These are phyloP conservation scores for Geotrichum candidum DNA, from an alignment of 1,139 yeast genomes.

Conservation along the genomic window DNA sequence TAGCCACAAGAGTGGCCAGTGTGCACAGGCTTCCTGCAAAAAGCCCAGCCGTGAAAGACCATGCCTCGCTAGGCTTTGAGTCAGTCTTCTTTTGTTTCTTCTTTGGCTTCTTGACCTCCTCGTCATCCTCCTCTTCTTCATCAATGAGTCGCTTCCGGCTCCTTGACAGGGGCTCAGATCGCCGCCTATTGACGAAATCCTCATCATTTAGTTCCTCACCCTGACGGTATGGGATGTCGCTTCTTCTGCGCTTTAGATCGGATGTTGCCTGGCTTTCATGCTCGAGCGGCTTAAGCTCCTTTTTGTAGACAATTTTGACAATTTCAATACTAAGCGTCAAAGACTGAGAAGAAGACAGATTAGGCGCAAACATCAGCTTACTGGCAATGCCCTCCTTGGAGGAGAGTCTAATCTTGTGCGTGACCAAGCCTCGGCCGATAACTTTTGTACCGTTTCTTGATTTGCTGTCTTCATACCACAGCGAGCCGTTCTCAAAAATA, in stretches of 20 bases:
- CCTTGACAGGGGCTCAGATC: not conserved
- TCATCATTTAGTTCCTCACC: not conserved
- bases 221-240: not conserved
- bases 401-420: not conserved
- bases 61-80: not conserved
- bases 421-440: not conserved
- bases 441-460: slow-evolving; percentile 22
- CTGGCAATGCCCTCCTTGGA: not conserved
- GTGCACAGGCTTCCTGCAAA: slow-evolving; percentile 8
- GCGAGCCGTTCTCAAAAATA: slow-evolving; percentile 12
- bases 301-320: not conserved
- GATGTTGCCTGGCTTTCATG: not conserved
- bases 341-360: not conserved
- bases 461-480: slow-evolving; percentile 20
- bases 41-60: slow-evolving; percentile 5
- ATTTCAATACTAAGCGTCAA: not conserved
- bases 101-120: not conserved
- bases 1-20: slow-evolving; percentile 2
- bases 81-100: slow-evolving; percentile 2
- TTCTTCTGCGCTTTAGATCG: not conserved
- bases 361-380: slow-evolving; percentile 2
- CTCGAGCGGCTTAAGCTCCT: not conserved
- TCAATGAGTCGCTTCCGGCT: not conserved
- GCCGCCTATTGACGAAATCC: not conserved
- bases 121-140: not conserved